These are phyloP conservation scores for Vicia villosa DNA, from an alignment of 306 rosid species.

Conservation along the genomic window DNA sequence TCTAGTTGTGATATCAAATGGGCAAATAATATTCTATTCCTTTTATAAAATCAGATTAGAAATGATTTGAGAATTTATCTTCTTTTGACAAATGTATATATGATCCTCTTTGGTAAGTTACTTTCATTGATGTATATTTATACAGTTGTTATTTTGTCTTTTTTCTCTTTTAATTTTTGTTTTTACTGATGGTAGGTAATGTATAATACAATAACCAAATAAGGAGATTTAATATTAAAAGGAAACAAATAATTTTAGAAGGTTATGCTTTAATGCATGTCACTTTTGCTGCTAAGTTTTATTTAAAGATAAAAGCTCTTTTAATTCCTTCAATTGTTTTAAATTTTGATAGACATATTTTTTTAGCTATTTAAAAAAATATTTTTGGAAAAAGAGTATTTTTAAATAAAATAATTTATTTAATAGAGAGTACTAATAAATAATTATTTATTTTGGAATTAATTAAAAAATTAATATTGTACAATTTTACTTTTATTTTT, in stretches of 20 bases:
- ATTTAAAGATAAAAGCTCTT: too few species aligned
- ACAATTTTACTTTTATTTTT: too few species aligned
- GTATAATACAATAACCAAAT: not conserved
- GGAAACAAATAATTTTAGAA: not conserved
- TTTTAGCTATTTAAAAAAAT: too few species aligned
- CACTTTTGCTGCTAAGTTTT: too few species aligned
- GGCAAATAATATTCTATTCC: conserved; percentile 13
- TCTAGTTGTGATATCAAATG: conserved; percentile 39
- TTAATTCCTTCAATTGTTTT: too few species aligned
- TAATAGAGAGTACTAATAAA: too few species aligned
- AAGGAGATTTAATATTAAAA: not conserved
- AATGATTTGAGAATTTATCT: conserved; percentile 25
- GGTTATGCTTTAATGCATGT: too few species aligned
- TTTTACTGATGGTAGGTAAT: not conserved
- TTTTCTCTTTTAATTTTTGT: not conserved
- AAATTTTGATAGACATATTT: too few species aligned
- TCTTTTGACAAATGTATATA: conserved; percentile 43
- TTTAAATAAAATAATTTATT: too few species aligned
- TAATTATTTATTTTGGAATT: too few species aligned
- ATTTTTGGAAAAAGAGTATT: too few species aligned
- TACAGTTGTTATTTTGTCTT: conserved; percentile 21
- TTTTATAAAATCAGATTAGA: conserved; percentile 6
- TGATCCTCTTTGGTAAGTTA: conserved; percentile 7
- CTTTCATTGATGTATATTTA: conserved; percentile 25
- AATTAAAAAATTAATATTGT: too few species aligned